A percentile compares a stretch with the other conserved stretches of the same genome.
Evolutionary conservation across 495 filamentous ascomycete genomes (phyloP).

Genomic region (Niebla homalea): DNA sequence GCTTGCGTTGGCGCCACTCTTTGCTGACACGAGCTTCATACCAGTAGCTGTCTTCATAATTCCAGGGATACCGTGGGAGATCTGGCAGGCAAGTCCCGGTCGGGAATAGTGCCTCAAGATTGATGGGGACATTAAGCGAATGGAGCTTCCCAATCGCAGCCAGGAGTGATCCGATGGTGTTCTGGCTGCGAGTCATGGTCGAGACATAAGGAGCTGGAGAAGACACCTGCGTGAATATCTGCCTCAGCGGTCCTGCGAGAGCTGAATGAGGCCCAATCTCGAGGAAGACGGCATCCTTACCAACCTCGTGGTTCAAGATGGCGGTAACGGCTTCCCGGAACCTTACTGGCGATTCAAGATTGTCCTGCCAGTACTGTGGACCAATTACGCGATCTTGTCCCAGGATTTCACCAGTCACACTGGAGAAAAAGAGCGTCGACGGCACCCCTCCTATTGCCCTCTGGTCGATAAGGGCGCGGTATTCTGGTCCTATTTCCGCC

Average conservation of each 20-base stretch:
- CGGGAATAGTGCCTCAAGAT: constrained; percentile 20
- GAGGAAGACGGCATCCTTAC: constrained; percentile 22
- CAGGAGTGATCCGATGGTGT: constrained; percentile 15
- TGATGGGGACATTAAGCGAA: constrained; percentile 14
- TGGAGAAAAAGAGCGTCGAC: too few species aligned
- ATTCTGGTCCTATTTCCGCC: too few species aligned
- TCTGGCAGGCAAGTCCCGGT: constrained; percentile 22
- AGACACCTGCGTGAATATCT: constrained; percentile 16
- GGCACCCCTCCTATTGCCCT: too few species aligned
- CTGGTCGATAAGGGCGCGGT: too few species aligned
- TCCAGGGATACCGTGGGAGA: constrained; percentile 39
- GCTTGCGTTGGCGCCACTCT: constrained; percentile 34
- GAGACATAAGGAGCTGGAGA: constrained; percentile 18
- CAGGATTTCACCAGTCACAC: too few species aligned
- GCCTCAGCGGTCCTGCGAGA: constrained; percentile 25
- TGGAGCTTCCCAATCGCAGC: constrained; percentile 20
- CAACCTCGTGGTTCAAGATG: constrained; percentile 16
- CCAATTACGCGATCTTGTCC: too few species aligned
- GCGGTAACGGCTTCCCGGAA: constrained; percentile 24
- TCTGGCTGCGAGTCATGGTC: constrained; percentile 18
- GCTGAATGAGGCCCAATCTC: constrained; percentile 36
- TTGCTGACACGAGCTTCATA: constrained; percentile 31
- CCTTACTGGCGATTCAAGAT: constrained; percentile 22
- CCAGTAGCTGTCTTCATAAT: constrained; percentile 31
- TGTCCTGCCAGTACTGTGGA: constrained; percentile 22